phyloP scores from a whole-genome alignment of 495 filamentous ascomycete genomes.

The Cryomyces minteri region DNA sequence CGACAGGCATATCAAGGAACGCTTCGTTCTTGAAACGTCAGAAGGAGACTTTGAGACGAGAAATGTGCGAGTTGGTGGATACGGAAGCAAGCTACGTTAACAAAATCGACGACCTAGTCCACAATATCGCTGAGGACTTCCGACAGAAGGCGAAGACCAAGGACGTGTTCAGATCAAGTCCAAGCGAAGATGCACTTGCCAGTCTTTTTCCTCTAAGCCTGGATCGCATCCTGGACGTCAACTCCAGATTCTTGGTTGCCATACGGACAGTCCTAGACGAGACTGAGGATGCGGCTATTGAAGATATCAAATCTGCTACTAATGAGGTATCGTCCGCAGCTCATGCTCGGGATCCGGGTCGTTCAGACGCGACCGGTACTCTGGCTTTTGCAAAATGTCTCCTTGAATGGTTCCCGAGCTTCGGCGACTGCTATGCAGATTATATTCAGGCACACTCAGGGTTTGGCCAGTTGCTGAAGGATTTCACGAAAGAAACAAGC shows the following conservation, averaged over 20 bases:
- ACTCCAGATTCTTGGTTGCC: slow-evolving; percentile 56
- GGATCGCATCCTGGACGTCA: slow-evolving; percentile 57
- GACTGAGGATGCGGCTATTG: slow-evolving; percentile 57
- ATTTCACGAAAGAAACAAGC: slow-evolving; percentile 48
- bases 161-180: slow-evolving; percentile 43
- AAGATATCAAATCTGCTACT: slow-evolving; percentile 18
- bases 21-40: slow-evolving; percentile 61
- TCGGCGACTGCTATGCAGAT: slow-evolving; percentile 71
- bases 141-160: slow-evolving; percentile 43
- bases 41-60: slow-evolving; percentile 64
- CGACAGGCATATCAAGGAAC: slow-evolving; percentile 55
- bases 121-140: slow-evolving; percentile 55
- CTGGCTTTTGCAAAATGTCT: slow-evolving; percentile 58
- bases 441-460: slow-evolving; percentile 76
- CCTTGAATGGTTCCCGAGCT: slow-evolving; percentile 77
- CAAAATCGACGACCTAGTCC: slow-evolving; percentile 66
- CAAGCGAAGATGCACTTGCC: slow-evolving; percentile 49
- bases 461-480: slow-evolving; percentile 62
- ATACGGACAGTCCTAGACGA: slow-evolving; percentile 61
- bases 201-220: slow-evolving; percentile 67
- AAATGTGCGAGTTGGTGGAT: slow-evolving; percentile 81
- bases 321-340: slow-evolving; percentile 11
- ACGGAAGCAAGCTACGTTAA: slow-evolving; percentile 87
- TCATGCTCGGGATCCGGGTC: slow-evolving; percentile 1
- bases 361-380: slow-evolving; percentile 49